A percentile compares a stretch with the other conserved stretches of the same genome.
These are phyloP conservation scores for Mycena chlorophos DNA, from an alignment of 768 basidiomycete genomes.

Conservation along the genomic window DNA sequence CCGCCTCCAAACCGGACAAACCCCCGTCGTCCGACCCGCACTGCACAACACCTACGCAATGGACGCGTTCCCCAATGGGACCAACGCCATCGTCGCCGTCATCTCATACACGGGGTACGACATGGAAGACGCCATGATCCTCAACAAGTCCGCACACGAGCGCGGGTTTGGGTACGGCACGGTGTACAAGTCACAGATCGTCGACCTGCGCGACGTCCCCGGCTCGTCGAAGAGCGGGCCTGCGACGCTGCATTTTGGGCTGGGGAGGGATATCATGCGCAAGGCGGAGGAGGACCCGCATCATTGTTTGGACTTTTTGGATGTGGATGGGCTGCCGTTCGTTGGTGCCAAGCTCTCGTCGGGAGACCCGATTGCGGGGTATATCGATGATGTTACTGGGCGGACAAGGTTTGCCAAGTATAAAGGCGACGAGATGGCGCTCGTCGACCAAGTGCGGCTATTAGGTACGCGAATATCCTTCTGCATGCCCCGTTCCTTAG, in stretches of 20 bases:
- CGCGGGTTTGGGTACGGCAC: constrained; percentile 97
- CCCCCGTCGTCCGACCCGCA: constrained; percentile 88
- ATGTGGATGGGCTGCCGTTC: constrained; percentile 81
- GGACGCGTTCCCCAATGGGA: constrained; percentile 98
- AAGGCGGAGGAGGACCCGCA: constrained; percentile 48
- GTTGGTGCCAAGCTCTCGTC: constrained; percentile 67
- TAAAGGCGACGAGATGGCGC: constrained; percentile 91
- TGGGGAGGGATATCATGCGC: constrained; percentile 71
- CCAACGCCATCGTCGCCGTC: constrained; percentile 98
- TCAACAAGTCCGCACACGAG: constrained; percentile 98
- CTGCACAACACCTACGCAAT: constrained; percentile 95
- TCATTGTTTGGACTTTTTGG: constrained; percentile 53
- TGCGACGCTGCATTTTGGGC: constrained; percentile 86
- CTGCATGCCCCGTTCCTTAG: neutral
- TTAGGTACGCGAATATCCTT: constrained; percentile 57
- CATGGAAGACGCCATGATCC: constrained; percentile 99
- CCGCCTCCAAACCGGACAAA: constrained; percentile 92
- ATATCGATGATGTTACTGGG: constrained; percentile 81
- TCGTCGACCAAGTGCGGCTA: constrained; percentile 88
- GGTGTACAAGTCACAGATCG: constrained; percentile 90
- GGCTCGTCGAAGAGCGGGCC: constrained; percentile 57
- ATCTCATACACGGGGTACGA: constrained; percentile 99
- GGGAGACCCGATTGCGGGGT: constrained; percentile 84
- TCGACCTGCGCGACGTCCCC: constrained; percentile 82
- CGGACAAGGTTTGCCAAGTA: constrained; percentile 88